Evolutionary conservation across 345 rosid genomes (phyloP), one percentile per base, ranked within the genome.

Genomic region (Arabidopsis suecica): DNA sequence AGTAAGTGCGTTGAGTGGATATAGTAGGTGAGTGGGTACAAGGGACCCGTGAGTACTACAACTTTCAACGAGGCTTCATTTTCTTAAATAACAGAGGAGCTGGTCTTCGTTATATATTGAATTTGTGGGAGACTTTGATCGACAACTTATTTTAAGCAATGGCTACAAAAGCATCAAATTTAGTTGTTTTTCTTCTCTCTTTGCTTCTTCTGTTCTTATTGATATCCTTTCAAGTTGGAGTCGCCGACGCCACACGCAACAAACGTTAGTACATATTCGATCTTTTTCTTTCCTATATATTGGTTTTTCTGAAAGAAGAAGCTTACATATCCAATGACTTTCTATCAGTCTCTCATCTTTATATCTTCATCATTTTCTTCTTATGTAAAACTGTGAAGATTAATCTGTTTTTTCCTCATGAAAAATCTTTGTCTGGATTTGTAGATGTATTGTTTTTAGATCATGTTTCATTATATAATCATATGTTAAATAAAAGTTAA

Each of bases 241-340:
- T 61, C 49, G 5, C 74, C 32, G 74, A 75, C n/a, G 49, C 79
- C 38, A 68, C 10, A 51, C 69, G 48, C 49, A 42, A 41, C 56
- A 37, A 37, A 68, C 38, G 79, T 75, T 60, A 75, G 79, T 75
- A 58, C 48, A 32, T 74, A 70, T 57, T 18, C 34, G 59, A 12
- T 20, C 28, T 59, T 47, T 75, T 50, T n/a, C 20, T 44, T 8
- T 55, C 18, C 50, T 33, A 49, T 56, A 54, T 4, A 53, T 4
- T 1, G 5, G 6, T 50, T 64, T 64, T 42, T 28, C n/a, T 38
- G 10, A 38, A 61, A 40, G 41, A 38, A 11, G 33, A 30, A 23
- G 1, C 10, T 16, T 58, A 33, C 18, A 10, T 10, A 41, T 14
- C 1, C 16, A 40, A 9, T 38, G 16, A 37, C 14, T 67, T 20